A percentile compares a stretch with the other conserved stretches of the same genome.
These are phyloP conservation scores for Aspergillus haitiensis DNA, from an alignment of 495 filamentous ascomycete species.

Conservation along the genomic window DNA sequence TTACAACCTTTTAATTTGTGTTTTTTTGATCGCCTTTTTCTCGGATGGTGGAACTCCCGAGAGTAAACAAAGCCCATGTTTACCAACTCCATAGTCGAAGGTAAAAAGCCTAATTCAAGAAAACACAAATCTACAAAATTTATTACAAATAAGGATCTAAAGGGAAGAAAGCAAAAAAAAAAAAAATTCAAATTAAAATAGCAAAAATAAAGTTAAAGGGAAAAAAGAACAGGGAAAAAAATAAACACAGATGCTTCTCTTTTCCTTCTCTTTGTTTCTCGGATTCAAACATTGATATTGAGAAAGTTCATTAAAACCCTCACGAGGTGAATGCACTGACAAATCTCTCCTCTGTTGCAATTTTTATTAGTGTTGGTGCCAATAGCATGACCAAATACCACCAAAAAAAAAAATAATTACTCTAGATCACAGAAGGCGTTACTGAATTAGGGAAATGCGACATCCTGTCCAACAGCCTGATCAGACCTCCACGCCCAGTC, in stretches of 20 bases:
- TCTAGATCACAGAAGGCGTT: constrained; percentile 10
- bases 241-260: neutral
- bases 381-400: constrained; percentile 7
- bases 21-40: no score
- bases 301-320: neutral
- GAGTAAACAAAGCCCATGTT: no score
- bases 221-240: neutral
- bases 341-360: constrained; percentile 3
- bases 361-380: constrained; percentile 7
- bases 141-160: no score
- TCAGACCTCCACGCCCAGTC: neutral
- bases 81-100: neutral
- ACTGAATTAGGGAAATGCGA: constrained; percentile 19
- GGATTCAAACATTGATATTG: neutral
- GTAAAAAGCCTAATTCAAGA: neutral
- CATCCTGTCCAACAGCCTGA: neutral
- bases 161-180: no score
- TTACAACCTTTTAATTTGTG: neutral
- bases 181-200: no score
- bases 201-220: no score
- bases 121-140: no score
- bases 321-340: constrained; percentile 10
- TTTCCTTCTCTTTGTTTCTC: neutral
- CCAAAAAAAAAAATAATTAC: neutral
- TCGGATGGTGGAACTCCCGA: no score